A percentile compares a stretch with the other conserved stretches of the same genome.
Evolutionary conservation across 345 rosid genomes (phyloP).

Genomic region (Moricandia moricandioides): DNA sequence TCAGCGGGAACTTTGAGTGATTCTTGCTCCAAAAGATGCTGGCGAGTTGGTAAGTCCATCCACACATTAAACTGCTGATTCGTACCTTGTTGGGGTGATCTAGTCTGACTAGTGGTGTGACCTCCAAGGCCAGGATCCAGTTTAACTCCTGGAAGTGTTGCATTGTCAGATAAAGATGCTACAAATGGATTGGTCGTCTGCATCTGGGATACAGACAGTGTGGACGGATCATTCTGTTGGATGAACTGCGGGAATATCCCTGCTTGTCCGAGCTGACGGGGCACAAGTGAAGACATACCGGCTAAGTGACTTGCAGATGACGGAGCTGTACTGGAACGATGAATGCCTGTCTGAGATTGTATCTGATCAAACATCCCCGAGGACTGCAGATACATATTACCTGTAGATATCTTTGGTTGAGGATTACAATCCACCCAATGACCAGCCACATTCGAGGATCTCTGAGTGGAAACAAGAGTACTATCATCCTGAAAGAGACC

Average conservation of each 20-base stretch:
- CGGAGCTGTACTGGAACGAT: conserved; percentile 4
- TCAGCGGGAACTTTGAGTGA: conserved; percentile 5
- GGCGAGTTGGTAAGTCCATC: conserved; percentile 33
- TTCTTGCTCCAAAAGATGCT: conserved; percentile 21
- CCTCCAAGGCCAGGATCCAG: conserved; percentile 18
- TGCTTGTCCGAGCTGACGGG: conserved; percentile 5
- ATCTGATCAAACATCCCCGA: conserved; percentile 19
- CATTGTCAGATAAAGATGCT: conserved; percentile 8
- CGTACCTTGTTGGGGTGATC: conserved; percentile 18
- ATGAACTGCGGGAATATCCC: conserved; percentile 5
- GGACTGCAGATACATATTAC: conserved; percentile 39
- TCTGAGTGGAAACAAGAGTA: conserved; percentile 41
- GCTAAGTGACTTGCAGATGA: neutral
- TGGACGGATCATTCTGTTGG: conserved; percentile 11
- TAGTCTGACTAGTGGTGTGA: neutral
- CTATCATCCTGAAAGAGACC: conserved; percentile 34
- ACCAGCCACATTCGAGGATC: conserved; percentile 35
- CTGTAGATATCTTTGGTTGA: conserved; percentile 45
- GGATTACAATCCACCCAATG: conserved; percentile 46
- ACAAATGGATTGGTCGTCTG: conserved; percentile 7
- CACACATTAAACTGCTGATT: conserved; percentile 28
- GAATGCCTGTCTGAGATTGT: conserved; percentile 16
- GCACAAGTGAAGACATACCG: conserved; percentile 13
- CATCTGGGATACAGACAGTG: conserved; percentile 12
- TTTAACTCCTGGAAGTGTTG: conserved; percentile 12